Evolutionary conservation across 768 basidiomycete genomes (phyloP).

Genomic region (Leccinellum luteum): DNA sequence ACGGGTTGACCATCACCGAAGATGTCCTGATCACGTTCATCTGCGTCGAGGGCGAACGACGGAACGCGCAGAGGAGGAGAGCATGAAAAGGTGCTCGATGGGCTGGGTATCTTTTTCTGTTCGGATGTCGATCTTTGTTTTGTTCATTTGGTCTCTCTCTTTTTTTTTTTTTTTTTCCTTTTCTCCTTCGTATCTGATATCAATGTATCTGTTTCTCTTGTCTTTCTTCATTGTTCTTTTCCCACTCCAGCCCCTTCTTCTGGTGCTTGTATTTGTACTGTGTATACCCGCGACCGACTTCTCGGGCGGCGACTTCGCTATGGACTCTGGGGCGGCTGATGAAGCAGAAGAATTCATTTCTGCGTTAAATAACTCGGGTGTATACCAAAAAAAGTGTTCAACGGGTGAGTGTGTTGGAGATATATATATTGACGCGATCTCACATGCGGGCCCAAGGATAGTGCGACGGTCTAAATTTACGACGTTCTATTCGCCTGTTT

Average conservation of each 20-base stretch:
- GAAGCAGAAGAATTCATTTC: background rate
- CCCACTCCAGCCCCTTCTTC: background rate
- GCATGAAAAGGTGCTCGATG: background rate
- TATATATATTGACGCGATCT: background rate
- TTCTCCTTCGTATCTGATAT: background rate
- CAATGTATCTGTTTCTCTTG: background rate
- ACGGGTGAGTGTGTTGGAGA: background rate
- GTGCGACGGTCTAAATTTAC: background rate
- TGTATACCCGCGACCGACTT: background rate
- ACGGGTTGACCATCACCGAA: conserved; percentile 30
- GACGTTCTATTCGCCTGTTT: background rate
- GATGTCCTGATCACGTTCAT: conserved; percentile 34
- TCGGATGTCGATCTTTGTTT: background rate
- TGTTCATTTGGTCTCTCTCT: background rate
- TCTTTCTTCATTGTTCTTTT: background rate
- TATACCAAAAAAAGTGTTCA: background rate
- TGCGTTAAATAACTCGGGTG: background rate
- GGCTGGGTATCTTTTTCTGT: background rate
- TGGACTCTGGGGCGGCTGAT: background rate
- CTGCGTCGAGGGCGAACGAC: conserved; percentile 33
- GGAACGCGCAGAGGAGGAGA: conserved; percentile 26
- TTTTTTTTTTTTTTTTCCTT: background rate
- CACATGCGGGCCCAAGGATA: background rate
- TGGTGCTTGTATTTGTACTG: background rate
- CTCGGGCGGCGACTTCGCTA: background rate